Evolutionary conservation across 179 eudicot species (phyloP), one percentile per base, ranked within the genome.

Genomic region (Beta corolliflora): DNA sequence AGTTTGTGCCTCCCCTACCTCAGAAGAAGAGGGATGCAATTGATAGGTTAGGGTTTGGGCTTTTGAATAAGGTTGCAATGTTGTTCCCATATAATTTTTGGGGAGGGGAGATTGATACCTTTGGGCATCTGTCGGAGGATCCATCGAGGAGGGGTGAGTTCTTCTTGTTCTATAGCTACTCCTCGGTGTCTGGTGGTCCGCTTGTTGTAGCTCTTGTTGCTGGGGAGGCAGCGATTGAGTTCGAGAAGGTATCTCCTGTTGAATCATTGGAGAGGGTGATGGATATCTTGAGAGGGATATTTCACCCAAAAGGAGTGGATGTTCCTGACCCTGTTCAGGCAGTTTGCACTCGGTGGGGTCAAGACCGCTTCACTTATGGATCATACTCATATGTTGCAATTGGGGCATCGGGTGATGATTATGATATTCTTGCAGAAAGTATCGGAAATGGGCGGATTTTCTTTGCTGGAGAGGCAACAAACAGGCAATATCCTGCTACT

Each of bases 401-500:
- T 69, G 99, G 99, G 58, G 85, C 99, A 25, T 93, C 99, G 3
- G 99, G 99, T 1, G 98, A 97, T 76, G 99, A 97, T 52, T 97
- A 97, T 75, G 99, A 97, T 78, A 89, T 94, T 48, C 95, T 97
- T 16, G 89, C 98, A 1, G 99, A 97, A 88, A 91, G 90, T 78
- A 84, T 94, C 11, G 98, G 92, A 18, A 89, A 91, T 84, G 91
- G 91, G 66, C 87, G 97, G 79, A 91, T 97, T 54, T 97, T 97
- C 84, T 97, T 97, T 85, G 98, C 98, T 0, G 99, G 98, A 69
- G 99, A 97, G 83, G 99, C 99, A 1, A 97, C 99, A 11, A 97
- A 90, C 61, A 93, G 89, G 82, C 98, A 86, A 82, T 97, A 94
- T 83, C 99, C 99, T 9, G 99, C 99, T 5, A 97, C 99, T 3